These are phyloP conservation scores for Sugiyamaella valdiviana DNA, from an alignment of 805 yeast genomes.

Conservation along the genomic window DNA sequence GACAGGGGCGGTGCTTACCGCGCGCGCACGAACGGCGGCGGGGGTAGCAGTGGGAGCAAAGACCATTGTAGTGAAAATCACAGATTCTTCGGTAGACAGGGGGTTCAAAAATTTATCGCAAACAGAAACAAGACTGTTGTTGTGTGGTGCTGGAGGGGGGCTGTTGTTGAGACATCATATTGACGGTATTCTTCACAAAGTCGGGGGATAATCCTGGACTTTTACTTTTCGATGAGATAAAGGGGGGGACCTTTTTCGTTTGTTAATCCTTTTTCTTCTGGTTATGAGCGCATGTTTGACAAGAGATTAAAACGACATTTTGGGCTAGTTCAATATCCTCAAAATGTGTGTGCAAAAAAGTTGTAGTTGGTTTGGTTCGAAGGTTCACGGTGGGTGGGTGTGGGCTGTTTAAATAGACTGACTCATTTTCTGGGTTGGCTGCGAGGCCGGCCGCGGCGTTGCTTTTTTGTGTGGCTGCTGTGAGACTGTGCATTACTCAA, in stretches of 20 bases:
- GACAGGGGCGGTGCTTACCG: not conserved
- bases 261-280: not conserved
- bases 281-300: slow-evolving; percentile 1
- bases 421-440: slow-evolving; percentile 1
- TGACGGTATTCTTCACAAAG: slow-evolving; percentile 8
- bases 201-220: slow-evolving; percentile 6
- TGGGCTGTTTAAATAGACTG: slow-evolving; percentile 3
- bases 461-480: not conserved
- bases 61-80: not conserved
- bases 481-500: not conserved
- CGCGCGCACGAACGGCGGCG: not conserved
- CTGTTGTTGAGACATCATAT: slow-evolving; percentile 11
- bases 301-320: slow-evolving; percentile 8
- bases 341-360: not conserved
- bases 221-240: slow-evolving; percentile 5
- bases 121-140: slow-evolving; percentile 2
- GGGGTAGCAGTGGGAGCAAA: slow-evolving; percentile 1
- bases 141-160: slow-evolving; percentile 8
- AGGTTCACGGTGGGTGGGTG: not conserved
- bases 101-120: slow-evolving; percentile 1
- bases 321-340: not conserved
- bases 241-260: not conserved
- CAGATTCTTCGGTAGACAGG: not conserved
- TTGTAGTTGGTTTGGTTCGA: not conserved
- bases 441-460: not conserved